Evolutionary conservation across 345 rosid species (phyloP).

Genomic region (Syzygium aromaticum): DNA sequence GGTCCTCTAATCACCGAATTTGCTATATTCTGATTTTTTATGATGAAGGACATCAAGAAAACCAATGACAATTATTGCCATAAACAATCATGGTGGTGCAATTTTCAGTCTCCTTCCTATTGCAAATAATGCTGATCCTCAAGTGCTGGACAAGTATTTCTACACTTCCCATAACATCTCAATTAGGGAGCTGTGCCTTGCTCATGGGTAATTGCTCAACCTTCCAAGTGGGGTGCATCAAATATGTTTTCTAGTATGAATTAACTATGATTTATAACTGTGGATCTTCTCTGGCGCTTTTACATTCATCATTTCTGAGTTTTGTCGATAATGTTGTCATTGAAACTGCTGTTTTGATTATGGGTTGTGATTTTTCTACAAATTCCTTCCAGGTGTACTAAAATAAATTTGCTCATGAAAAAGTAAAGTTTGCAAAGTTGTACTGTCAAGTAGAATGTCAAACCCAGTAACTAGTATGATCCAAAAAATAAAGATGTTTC

Average conservation of each 20-base stretch:
- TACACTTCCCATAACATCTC: constrained; percentile 82
- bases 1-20: not conserved
- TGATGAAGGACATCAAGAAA: constrained; percentile 53
- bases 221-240: not conserved
- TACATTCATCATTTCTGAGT: not conserved
- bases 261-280: not conserved
- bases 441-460: not conserved
- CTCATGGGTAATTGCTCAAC: constrained; percentile 64
- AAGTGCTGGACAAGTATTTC: constrained; percentile 63
- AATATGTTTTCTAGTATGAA: not conserved
- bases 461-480: not conserved
- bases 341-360: not conserved
- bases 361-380: not conserved
- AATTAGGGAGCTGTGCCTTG: constrained; percentile 58
- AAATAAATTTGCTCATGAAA: not conserved
- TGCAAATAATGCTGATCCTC: constrained; percentile 60
- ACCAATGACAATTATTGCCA: constrained; percentile 79
- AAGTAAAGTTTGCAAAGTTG: not conserved
- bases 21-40: not conserved
- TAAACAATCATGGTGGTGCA: constrained; percentile 96
- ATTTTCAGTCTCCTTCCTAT: constrained; percentile 95
- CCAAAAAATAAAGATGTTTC: not conserved
- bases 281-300: not conserved
- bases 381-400: not conserved
- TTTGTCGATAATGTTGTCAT: not conserved